A percentile compares a stretch with the other conserved stretches of the same genome.
phyloP scores from a whole-genome alignment of 2,329 filamentous ascomycete species.

The Aspergillus vadensis region DNA sequence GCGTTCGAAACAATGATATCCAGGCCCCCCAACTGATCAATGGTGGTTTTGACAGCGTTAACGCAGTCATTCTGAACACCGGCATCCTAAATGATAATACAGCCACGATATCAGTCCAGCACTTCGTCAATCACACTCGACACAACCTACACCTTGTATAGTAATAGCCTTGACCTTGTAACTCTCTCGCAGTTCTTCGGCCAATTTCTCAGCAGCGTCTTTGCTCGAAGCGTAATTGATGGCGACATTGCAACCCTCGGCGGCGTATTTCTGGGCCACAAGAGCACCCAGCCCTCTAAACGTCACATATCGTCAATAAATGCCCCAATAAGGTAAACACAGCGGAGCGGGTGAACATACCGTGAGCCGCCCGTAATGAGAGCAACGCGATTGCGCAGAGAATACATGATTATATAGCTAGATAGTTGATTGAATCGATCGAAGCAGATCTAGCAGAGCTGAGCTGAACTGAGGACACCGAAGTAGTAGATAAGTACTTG shows the following conservation, averaged over 20 bases:
- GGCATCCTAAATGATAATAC: constrained; percentile 54
- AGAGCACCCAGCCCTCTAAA: constrained; percentile 70
- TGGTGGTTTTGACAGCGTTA: constrained; percentile 60
- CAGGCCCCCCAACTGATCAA: constrained; percentile 66
- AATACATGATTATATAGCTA: constrained; percentile 58
- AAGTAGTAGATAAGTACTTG: neutral
- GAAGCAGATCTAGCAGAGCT: too few relatives aligned
- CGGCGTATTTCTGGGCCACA: constrained; percentile 67
- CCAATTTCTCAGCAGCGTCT: constrained; percentile 61
- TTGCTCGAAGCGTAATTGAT: constrained; percentile 71
- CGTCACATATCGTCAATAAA: too few relatives aligned
- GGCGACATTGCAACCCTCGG: constrained; percentile 67
- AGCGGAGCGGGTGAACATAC: constrained; percentile 42
- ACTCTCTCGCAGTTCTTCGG: constrained; percentile 55
- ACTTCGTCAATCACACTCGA: neutral
- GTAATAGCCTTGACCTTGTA: constrained; percentile 56
- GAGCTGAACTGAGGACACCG: neutral
- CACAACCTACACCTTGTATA: constrained; percentile 62
- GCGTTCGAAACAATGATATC: constrained; percentile 79
- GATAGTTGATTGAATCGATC: too few relatives aligned
- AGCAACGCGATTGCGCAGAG: constrained; percentile 62
- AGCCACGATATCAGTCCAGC: constrained; percentile 7
- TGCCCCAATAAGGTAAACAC: too few relatives aligned
- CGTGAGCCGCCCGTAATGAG: constrained; percentile 66
- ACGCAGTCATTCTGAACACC: constrained; percentile 61